Percentiles rank a stretch among this genome's conserved stretches.
These are phyloP conservation scores for Salvia splendens DNA, from an alignment of 257 asterid species.

Conservation along the genomic window DNA sequence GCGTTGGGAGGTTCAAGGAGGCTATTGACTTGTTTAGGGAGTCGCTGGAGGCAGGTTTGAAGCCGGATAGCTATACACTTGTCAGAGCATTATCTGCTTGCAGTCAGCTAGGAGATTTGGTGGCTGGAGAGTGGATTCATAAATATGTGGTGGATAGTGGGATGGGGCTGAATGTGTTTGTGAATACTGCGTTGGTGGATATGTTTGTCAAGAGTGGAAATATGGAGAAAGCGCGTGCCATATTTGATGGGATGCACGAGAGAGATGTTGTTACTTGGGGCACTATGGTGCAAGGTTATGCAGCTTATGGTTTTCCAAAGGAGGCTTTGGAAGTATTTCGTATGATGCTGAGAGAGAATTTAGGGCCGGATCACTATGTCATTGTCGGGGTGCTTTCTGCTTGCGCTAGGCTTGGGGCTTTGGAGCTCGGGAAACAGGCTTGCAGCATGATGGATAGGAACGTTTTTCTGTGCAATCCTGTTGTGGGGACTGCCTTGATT, in stretches of 20 bases:
- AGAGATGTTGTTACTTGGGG: conserved; percentile 26
- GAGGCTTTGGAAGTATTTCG: conserved; percentile 24
- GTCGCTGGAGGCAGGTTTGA: conserved; percentile 19
- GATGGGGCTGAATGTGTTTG: conserved; percentile 17
- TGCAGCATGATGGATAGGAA: conserved; percentile 26
- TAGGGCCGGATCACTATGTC: conserved; percentile 16
- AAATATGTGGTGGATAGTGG: conserved; percentile 2
- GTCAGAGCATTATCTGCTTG: conserved; percentile 32
- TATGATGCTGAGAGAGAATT: conserved; percentile 21
- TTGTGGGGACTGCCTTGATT: conserved; percentile 26
- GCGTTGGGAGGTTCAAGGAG: conserved; percentile 15
- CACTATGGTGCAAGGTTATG: conserved; percentile 26
- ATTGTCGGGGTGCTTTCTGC: conserved; percentile 29
- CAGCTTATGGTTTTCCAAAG: conserved; percentile 28
- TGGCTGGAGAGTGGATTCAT: conserved; percentile 25
- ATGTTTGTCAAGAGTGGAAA: conserved; percentile 29
- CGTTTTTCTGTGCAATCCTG: conserved; percentile 25
- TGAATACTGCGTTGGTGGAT: conserved; percentile 26
- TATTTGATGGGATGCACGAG: conserved; percentile 30
- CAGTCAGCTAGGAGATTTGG: conserved; percentile 29
- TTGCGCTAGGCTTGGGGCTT: conserved; percentile 30
- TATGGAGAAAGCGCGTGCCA: conserved; percentile 28
- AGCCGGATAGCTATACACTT: conserved; percentile 27
- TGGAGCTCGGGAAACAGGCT: conserved; percentile 23
- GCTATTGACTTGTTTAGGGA: conserved; percentile 19